Evolutionary conservation across 768 basidiomycete species (phyloP).

Genomic region (Hirschioporus abietinus): DNA sequence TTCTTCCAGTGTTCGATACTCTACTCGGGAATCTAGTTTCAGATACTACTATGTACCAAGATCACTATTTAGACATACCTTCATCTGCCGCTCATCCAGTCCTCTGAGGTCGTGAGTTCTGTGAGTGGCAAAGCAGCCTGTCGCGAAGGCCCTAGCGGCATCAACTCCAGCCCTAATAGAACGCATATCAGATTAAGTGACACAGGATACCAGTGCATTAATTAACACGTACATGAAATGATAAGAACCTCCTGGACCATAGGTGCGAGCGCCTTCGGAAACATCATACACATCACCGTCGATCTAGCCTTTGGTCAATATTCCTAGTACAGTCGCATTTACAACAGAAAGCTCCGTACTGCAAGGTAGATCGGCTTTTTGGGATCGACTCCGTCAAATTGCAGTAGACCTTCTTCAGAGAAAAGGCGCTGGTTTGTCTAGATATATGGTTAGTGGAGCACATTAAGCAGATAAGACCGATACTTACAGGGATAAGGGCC

Average conservation of each 20-base stretch:
- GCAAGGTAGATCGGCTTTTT: slow-evolving; percentile 78
- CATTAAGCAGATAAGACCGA: not conserved
- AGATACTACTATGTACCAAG: not conserved
- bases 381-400: slow-evolving; percentile 65
- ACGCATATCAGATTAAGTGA: not conserved
- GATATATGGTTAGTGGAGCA: slow-evolving; percentile 10
- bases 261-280: slow-evolving; percentile 62
- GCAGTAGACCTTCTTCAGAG: slow-evolving; percentile 61
- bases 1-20: slow-evolving; percentile 83
- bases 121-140: slow-evolving; percentile 90
- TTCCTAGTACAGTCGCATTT: slow-evolving; percentile 10
- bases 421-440: slow-evolving; percentile 64
- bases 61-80: slow-evolving; percentile 38
- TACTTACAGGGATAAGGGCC: slow-evolving; percentile 58
- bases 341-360: slow-evolving; percentile 37
- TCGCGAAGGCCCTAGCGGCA: slow-evolving; percentile 89
- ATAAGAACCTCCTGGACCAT: slow-evolving; percentile 88
- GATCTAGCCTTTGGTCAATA: slow-evolving; percentile 45
- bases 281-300: slow-evolving; percentile 94
- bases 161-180: slow-evolving; percentile 69
- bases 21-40: slow-evolving; percentile 30
- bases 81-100: slow-evolving; percentile 61
- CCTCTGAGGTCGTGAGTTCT: slow-evolving; percentile 89
- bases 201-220: slow-evolving; percentile 2
- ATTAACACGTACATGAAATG: slow-evolving; percentile 51